Base-by-base conservation (phyloP, 768 basidiomycete genomes). In the Tylopilus rubrobrunneus region DNA sequence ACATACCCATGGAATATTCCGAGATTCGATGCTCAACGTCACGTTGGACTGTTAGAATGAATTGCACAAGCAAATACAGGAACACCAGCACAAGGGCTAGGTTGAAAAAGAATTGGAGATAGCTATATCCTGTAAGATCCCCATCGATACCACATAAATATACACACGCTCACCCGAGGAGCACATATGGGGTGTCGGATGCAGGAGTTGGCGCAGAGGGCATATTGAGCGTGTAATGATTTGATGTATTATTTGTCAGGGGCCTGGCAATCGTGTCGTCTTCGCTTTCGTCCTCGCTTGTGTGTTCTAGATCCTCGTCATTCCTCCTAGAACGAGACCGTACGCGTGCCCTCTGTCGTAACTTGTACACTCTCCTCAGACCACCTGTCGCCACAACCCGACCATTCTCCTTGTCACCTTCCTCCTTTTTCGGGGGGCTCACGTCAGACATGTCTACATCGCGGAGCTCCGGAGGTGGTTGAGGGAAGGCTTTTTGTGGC, bases 41-140 rank as follows among this genome's bases (percentile, higher is more conserved):
- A 49, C 83, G 80, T 62, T 92, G 89, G 33, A 99, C 86, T 9
- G 93, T 94, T 54, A 89, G 74, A 64, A 98, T 86, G 72, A 95
- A 93, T 66, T 89, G 86, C 45, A 94, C 73, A 43, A 87, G 75
- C 54, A 98, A 78, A 67, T 94, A 97, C 57, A 99, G 73, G 64
- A 91, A 88, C 45, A 95, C 74, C 39, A 90, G 62, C 45, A 93
- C 83, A 36, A 98, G 80, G 7, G 89, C 85, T 23, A 90, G 73
- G 70, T 98, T 97, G 76, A 97, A 97, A 71, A 90, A 84, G 73
- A 98, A 92, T 67, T 98, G 96, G 21, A 96, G 75, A 70, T 98
- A 98, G 56, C 91, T 90, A 56, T 41, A 11, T 17, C 39, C 5
- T 15, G 40, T 70, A 21, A 60, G 60, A 53, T 41, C 48, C 48